These are phyloP conservation scores for Starmerella vitae DNA, from an alignment of 805 yeast species.

Conservation along the genomic window DNA sequence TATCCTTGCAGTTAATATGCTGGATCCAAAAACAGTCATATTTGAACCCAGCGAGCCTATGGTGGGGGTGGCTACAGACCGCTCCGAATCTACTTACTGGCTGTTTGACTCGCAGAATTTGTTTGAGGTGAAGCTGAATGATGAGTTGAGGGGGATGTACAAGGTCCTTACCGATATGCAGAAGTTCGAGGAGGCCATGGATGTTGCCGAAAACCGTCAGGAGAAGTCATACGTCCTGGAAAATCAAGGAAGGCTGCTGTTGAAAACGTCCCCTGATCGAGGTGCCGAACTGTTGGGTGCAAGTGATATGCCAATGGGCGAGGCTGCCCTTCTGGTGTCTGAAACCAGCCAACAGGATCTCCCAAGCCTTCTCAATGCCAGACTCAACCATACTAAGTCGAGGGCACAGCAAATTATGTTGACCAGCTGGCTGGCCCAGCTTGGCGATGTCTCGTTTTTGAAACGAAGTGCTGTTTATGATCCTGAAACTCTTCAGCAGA, in stretches of 20 bases:
- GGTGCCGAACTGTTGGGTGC: conserved; percentile 47
- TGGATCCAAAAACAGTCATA: conserved; percentile 32
- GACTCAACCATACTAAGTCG: conserved; percentile 19
- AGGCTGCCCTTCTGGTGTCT: conserved; percentile 45
- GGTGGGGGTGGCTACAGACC: conserved; percentile 40
- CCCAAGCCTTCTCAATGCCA: conserved; percentile 11
- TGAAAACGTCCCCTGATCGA: conserved; percentile 24
- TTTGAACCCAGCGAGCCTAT: conserved; percentile 31
- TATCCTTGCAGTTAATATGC: conserved; percentile 4
- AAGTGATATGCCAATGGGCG: conserved; percentile 56
- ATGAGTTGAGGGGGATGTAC: conserved; percentile 71
- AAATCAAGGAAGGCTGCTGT: conserved; percentile 41
- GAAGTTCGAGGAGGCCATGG: conserved; percentile 54
- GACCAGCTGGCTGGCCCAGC: conserved; percentile 54
- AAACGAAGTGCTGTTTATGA: conserved; percentile 37
- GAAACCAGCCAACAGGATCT: conserved; percentile 34
- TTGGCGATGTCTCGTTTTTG: conserved; percentile 38
- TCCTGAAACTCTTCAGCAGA: conserved; percentile 53
- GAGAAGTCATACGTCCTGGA: conserved; percentile 37
- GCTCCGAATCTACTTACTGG: conserved; percentile 55
- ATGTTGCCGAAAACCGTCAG: conserved; percentile 26
- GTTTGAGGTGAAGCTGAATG: conserved; percentile 50
- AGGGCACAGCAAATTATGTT: conserved; percentile 39
- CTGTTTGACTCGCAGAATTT: conserved; percentile 45
- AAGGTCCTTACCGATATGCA: conserved; percentile 38